Conservation (phyloP, 2,329 filamentous ascomycete species). For the Ilyonectria destructans region DNA sequence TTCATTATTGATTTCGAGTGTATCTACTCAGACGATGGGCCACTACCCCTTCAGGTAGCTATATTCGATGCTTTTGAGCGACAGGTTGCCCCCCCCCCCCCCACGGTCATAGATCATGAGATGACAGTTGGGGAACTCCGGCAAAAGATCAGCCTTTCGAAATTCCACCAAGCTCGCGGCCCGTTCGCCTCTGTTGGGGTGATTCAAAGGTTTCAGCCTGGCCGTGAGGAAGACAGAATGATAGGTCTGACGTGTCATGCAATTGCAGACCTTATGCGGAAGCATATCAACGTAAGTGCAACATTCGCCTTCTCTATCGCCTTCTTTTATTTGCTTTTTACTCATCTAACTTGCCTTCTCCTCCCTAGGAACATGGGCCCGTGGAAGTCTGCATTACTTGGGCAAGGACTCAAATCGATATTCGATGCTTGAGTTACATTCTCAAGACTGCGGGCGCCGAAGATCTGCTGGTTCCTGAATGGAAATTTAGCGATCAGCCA, state of each 20-base stretch:
- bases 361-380: conserved; percentile 10
- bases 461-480: conserved; percentile 15
- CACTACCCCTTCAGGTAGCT: conserved; percentile 14
- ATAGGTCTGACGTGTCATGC: conserved; percentile 14
- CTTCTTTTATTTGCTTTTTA: conserved; percentile 3
- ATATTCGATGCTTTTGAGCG: conserved; percentile 10
- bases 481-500: conserved; percentile 13
- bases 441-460: conserved; percentile 12
- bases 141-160: conserved; percentile 4
- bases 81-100: conserved; percentile 1
- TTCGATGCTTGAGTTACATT: conserved; percentile 15
- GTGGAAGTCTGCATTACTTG: conserved; percentile 13
- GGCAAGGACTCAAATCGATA: background rate
- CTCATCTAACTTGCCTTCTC: conserved; percentile 5
- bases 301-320: conserved; percentile 10
- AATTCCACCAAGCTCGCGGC: conserved; percentile 14
- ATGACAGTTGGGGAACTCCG: conserved; percentile 12
- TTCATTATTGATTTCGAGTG: conserved; percentile 19
- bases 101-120: conserved; percentile 9
- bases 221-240: conserved; percentile 2
- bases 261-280: conserved; percentile 7
- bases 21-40: conserved; percentile 1
- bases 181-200: background rate
- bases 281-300: conserved; percentile 11
- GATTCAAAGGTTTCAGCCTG: conserved; percentile 5